A percentile compares a stretch with the other conserved stretches of the same genome.
Evolutionary conservation across 2,329 filamentous ascomycete genomes (phyloP).

Genomic region (Fusarium clavum): DNA sequence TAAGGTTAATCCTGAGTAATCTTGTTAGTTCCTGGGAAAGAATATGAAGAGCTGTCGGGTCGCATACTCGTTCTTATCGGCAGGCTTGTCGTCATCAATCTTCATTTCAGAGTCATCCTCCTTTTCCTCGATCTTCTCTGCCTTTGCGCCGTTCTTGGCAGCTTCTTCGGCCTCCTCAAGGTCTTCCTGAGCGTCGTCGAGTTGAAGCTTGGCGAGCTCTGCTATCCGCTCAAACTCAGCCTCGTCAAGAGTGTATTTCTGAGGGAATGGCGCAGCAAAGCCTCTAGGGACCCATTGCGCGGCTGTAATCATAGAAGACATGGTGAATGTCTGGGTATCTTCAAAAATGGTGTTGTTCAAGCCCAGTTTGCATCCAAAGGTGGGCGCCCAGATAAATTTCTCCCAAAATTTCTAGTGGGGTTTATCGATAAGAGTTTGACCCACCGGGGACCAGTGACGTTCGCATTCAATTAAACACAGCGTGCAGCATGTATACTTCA

Average conservation of each 20-base stretch:
- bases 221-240: slow-evolving; percentile 81
- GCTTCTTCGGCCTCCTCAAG: slow-evolving; percentile 75
- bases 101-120: slow-evolving; percentile 53
- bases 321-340: slow-evolving; percentile 52
- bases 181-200: slow-evolving; percentile 92
- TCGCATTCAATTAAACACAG: neutral
- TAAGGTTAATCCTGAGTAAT: slow-evolving; percentile 56
- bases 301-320: slow-evolving; percentile 79
- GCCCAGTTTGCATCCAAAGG: slow-evolving; percentile 26
- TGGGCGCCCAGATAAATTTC: slow-evolving; percentile 46
- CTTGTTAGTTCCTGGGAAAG: slow-evolving; percentile 21
- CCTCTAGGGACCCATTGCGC: slow-evolving; percentile 82
- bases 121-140: slow-evolving; percentile 46
- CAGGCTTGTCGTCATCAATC: slow-evolving; percentile 45
- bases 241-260: slow-evolving; percentile 81
- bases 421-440: slow-evolving; percentile 54
- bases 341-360: slow-evolving; percentile 31
- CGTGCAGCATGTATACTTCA: neutral
- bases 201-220: slow-evolving; percentile 78
- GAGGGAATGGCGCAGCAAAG: slow-evolving; percentile 79
- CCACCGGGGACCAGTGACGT: slow-evolving; percentile 8
- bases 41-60: neutral
- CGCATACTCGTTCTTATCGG: slow-evolving; percentile 54
- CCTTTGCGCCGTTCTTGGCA: slow-evolving; percentile 45
- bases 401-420: slow-evolving; percentile 53